Base-by-base conservation (phyloP, 2,329 filamentous ascomycete species). In the Alternaria sp. region DNA sequence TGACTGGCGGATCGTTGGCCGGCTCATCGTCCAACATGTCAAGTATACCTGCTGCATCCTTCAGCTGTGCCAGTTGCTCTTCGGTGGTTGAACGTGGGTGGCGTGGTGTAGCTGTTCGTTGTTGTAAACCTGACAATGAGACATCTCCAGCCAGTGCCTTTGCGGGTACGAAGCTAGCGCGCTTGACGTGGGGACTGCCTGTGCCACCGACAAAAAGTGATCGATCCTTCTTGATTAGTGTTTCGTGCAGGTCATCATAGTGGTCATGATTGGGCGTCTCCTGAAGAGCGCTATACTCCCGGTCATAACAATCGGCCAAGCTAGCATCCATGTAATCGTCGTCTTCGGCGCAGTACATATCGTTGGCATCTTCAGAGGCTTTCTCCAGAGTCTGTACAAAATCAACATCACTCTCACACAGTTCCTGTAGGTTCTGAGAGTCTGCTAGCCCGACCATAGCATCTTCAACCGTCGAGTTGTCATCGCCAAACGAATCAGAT, bases 401-500 rank as follows among this genome's bases (percentile, higher is more conserved):
- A n/a, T 59, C 50, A 0, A 55, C 26, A 24, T 58, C 14, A 4
- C 33, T 28, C 11, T 56, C 41, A 5, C 34, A 34, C 6, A 26
- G 8, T 8, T 26, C 45, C 39, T 51, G 62, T n/a, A 75, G 51
- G 6, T 63, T 56, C n/a, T 74, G 65, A 5, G 72, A 74, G 59
- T 77, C 75, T 5, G 59, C 68, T 13, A 75, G 56, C 6, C 73
- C 74, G 9, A 76, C 50, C 62, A 77, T 65, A 21, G 65, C 72
- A n/a, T 74, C 73, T 14, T 59, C 66, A 4, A 77, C 58, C 4
- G 70, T 42, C 0, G 75, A 76, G 34, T 74, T 72, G 14, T 72
- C 65, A 23, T 77, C 74, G 6, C 53, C 69, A 45, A 71, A 76
- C 0, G 55, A 55, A 13, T 74, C 71, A 0, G 70, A 69, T 33